Evolutionary conservation across 768 basidiomycete genomes (phyloP), one percentile per base, ranked within the genome.

Genomic region (Hebeloma cylindrosporum): DNA sequence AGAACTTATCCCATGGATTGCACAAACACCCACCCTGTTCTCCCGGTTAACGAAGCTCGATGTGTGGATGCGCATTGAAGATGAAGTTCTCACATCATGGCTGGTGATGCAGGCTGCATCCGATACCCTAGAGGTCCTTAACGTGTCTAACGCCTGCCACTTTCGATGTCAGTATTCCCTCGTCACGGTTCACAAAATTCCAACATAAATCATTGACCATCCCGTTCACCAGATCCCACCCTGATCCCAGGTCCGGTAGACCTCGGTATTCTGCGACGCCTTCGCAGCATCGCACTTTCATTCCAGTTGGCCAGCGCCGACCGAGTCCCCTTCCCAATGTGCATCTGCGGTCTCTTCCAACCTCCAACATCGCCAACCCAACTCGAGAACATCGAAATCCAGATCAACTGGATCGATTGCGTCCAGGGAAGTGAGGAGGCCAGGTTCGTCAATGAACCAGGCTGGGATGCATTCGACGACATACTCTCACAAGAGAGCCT

Each of bases 371-470:
- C 41, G 23, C 40, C 45, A 1, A 39, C 31, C 10, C 7, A n/a
- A 1, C 16, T 51, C 20, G 26, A 40, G 21, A 17, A 26, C 11
- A 22, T 51, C 7, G 18, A 35, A 22, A 36, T 51, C 11, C 32
- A 16, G 5, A 43, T 47, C 16, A 37, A 51, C 11, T 51, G 50
- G 50, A 32, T 51, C 13, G 45, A 43, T 16, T 51, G 45, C 18
- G 10, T 16, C 14, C 27, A 43, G 13, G 50, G 50, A 3, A 33
- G 27, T n/a, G 49, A 50, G 22, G 32, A 36, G 23, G 16, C 6
- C n/a, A 40, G 41, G 7, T 25, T 47, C 28, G 7, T 32, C n/a
- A 11, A 17, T 11, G 42, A 47, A 13, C 37, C 42, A 3, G 26
- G 20, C 7, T 47, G 45, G 45, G 7, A 5, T 1, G 22, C 4